Evolutionary conservation across 2,329 filamentous ascomycete genomes (phyloP), one percentile per base, ranked within the genome.

Genomic region (Botryosphaeria dothidea): DNA sequence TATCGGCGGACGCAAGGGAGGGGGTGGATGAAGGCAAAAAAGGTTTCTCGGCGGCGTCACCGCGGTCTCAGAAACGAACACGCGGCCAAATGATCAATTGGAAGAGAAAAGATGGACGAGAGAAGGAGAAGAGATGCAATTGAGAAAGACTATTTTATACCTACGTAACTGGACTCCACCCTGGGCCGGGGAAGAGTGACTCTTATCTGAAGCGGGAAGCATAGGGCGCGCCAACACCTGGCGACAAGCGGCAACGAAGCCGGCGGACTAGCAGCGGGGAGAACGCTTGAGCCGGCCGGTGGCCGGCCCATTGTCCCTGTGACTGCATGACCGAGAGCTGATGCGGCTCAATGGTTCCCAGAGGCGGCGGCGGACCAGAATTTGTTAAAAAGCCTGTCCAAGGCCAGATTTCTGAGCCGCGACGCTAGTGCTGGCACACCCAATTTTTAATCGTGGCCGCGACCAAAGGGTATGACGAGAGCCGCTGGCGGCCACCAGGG

Each of bases 151-250:
- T 27, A 4, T 23, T 49, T 46, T 61, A 61, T 61, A 61, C 34
- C 57, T 49, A 38, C 27, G 41, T 36, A 46, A 46, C 56, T 8
- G n/a, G 25, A n/a, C 38, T 45, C 38, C 27, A 45, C 56, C 23
- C 21, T 5, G 36, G 23, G 27, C 27, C 11, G 56, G 56, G 27
- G n/a, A 46, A 23, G n/a, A 23, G 46, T 62, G 58, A 62, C 58
- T 62, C 58, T 62, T 62, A 49, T 38, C 46, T 41, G 15, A n/a
- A 45, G 54, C 25, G 54, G 8, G 15, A 34, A 15, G 36, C 56
- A 27, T 23, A 60, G 56, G 56, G 56, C 56, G 56, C 41, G 56
- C 56, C 56, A 34, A 19, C n/a, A 43, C n/a, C 15, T 7, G 5
- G 34, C 34, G 56, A 60, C 56, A 60, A 27, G 6, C 56, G 38